phyloP scores from a whole-genome alignment of 176 grass and related monocot genomes.

The Avena eriantha region DNA sequence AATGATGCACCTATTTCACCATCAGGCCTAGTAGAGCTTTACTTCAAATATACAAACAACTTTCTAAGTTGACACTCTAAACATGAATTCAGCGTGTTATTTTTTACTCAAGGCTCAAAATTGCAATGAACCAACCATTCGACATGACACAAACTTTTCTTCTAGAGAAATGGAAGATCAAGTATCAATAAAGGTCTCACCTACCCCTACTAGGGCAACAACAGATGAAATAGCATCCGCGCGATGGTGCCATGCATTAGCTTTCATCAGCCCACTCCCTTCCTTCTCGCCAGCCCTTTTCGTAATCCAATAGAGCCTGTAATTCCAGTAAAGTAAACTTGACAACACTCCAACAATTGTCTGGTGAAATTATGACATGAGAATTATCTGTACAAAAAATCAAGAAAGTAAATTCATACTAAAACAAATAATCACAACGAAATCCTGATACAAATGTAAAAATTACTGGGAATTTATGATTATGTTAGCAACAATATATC shows the following conservation, averaged over 20 bases:
- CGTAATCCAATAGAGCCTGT: constrained; percentile 89
- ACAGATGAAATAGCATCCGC: constrained; percentile 92
- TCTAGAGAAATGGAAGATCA: constrained; percentile 37
- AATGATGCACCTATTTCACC: constrained; percentile 22
- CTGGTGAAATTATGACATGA: constrained; percentile 11
- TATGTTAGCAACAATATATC: background rate
- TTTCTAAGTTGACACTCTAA: background rate
- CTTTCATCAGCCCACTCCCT: constrained; percentile 95
- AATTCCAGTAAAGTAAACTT: constrained; percentile 32
- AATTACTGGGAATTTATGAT: background rate
- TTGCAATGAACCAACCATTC: constrained; percentile 17
- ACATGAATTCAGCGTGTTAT: background rate
- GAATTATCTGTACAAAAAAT: constrained; percentile 29
- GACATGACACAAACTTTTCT: constrained; percentile 15
- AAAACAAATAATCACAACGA: constrained; percentile 34
- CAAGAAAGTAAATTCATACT: constrained; percentile 25
- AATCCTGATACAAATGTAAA: constrained; percentile 7
- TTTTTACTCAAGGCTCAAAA: constrained; percentile 26
- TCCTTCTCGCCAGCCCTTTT: constrained; percentile 91
- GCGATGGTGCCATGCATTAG: constrained; percentile 97
- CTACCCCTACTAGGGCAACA: constrained; percentile 89
- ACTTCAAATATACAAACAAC: constrained; percentile 37
- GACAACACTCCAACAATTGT: constrained; percentile 7
- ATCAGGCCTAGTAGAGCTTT: constrained; percentile 5
- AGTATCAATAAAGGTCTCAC: constrained; percentile 56